Conservation (phyloP, 768 basidiomycete species). For the Pisolithus marmoratus region DNA sequence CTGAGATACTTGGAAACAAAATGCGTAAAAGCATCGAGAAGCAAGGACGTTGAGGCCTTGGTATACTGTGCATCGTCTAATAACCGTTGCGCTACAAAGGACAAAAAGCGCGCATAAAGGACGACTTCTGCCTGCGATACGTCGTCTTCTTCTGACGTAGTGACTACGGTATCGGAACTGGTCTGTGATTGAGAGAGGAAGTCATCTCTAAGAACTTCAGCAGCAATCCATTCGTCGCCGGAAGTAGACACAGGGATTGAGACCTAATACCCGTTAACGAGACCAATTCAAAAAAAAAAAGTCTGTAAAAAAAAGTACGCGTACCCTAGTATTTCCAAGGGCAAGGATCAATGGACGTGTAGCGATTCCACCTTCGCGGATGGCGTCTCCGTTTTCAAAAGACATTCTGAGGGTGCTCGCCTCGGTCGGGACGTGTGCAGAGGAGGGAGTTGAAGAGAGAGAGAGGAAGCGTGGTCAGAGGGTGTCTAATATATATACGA, state of each 20-base stretch:
- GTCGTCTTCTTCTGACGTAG: conserved; percentile 45
- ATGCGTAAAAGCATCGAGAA: conserved; percentile 68
- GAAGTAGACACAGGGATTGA: conserved; percentile 84
- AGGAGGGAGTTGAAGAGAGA: conserved; percentile 5
- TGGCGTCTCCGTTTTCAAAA: conserved; percentile 25
- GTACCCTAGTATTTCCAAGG: conserved; percentile 30
- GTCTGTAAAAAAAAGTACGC: conserved; percentile 13
- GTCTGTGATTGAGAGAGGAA: conserved; percentile 60
- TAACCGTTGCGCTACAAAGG: conserved; percentile 63
- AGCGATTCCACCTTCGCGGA: conserved; percentile 24
- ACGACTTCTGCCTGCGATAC: conserved; percentile 64
- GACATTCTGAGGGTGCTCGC: conserved; percentile 23
- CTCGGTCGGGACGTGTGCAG: not conserved
- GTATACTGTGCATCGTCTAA: conserved; percentile 48
- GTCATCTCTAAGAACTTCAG: conserved; percentile 87
- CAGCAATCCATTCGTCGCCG: conserved; percentile 83
- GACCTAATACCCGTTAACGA: conserved; percentile 39
- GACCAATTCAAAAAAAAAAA: not conserved
- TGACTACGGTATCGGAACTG: conserved; percentile 52
- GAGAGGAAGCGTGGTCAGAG: conserved; percentile 3
- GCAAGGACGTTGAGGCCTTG: conserved; percentile 54
- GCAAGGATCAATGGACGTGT: conserved; percentile 33
- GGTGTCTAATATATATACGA: not conserved
- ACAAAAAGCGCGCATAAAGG: conserved; percentile 79
- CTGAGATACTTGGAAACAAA: conserved; percentile 75